Conservation (phyloP, 352 stramenopile genomes). For the Phytophthora cactorum region DNA sequence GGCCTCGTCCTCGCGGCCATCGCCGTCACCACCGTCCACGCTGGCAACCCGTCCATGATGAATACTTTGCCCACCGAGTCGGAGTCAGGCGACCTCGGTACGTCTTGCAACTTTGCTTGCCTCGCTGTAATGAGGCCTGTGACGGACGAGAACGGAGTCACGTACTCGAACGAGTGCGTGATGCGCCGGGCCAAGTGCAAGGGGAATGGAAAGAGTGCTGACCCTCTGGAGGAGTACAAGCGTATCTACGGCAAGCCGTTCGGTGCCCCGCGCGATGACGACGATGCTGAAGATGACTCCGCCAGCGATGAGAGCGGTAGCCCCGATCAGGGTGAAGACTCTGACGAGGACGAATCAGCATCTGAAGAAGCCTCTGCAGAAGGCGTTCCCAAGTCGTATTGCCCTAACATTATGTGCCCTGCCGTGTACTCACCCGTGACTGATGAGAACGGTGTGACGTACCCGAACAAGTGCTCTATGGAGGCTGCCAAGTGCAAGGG, state of each 20-base stretch:
- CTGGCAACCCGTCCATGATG: slow-evolving; percentile 8
- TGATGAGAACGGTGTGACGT: slow-evolving; percentile 40
- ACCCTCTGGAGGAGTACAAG: slow-evolving; percentile 23
- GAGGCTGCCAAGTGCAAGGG: slow-evolving; percentile 39
- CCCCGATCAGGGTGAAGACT: neutral
- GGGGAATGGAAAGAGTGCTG: neutral
- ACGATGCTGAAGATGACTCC: slow-evolving; percentile 1
- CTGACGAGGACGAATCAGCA: neutral
- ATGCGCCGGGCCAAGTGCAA: slow-evolving; percentile 26
- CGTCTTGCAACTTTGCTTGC: slow-evolving; percentile 17
- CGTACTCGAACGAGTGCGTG: slow-evolving; percentile 20
- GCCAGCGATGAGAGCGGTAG: neutral
- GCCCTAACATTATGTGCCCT: slow-evolving; percentile 25
- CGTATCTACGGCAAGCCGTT: slow-evolving; percentile 21
- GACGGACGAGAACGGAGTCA: slow-evolving; percentile 22
- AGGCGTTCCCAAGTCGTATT: slow-evolving; percentile 12
- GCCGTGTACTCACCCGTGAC: slow-evolving; percentile 38
- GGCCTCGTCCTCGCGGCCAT: slow-evolving; percentile 16
- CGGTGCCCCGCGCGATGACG: slow-evolving; percentile 6
- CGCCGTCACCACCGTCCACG: slow-evolving; percentile 12
- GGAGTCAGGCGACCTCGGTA: neutral
- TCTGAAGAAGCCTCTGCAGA: neutral
- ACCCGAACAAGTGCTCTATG: slow-evolving; percentile 45
- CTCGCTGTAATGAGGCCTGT: slow-evolving; percentile 18
- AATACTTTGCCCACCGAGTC: slow-evolving; percentile 3